Evolutionary conservation across 208 protist species (phyloP), one percentile per base, ranked within the genome.

Genomic region (Tritrichomonas musculus): DNA sequence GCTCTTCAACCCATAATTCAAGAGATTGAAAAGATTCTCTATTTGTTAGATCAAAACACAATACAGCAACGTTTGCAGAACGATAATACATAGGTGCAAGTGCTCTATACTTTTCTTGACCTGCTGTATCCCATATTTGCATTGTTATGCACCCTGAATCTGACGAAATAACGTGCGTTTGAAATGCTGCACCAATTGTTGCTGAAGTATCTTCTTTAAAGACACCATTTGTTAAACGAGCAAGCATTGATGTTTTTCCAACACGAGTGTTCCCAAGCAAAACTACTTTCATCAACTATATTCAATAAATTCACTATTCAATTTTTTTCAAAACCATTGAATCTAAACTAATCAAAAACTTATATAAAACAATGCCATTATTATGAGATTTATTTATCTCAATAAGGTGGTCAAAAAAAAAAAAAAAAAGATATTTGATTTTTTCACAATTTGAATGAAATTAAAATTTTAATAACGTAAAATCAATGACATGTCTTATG

Each of bases 271-370:
- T 33, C 17, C 77, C 77, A 57, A 57, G 14, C 47, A 88, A 33
- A 60, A 88, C 77, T 57, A 88, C 47, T 57, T 88, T 88, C 77
- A 88, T 88, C n/a, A n/a, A n/a, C n/a, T n/a, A n/a, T n/a, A n/a
- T n/a, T n/a, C n/a, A n/a, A n/a, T n/a, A n/a, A n/a, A n/a, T n/a
- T n/a, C n/a, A n/a, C n/a, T n/a, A n/a, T n/a, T n/a, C n/a, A n/a
- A n/a, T n/a, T n/a, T n/a, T n/a, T n/a, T n/a, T n/a, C n/a, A n/a
- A n/a, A n/a, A n/a, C n/a, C n/a, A n/a, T n/a, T n/a, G n/a, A n/a
- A n/a, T n/a, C n/a, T n/a, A n/a, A n/a, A n/a, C n/a, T n/a, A n/a
- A n/a, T n/a, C n/a, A n/a, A n/a, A n/a, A n/a, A n/a, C n/a, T n/a
- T n/a, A n/a, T n/a, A n/a, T n/a, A n/a, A n/a, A n/a, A n/a, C n/a